These are phyloP conservation scores for Exsudoporus floridanus DNA, from an alignment of 1,284 basidiomycete genomes.

Conservation along the genomic window DNA sequence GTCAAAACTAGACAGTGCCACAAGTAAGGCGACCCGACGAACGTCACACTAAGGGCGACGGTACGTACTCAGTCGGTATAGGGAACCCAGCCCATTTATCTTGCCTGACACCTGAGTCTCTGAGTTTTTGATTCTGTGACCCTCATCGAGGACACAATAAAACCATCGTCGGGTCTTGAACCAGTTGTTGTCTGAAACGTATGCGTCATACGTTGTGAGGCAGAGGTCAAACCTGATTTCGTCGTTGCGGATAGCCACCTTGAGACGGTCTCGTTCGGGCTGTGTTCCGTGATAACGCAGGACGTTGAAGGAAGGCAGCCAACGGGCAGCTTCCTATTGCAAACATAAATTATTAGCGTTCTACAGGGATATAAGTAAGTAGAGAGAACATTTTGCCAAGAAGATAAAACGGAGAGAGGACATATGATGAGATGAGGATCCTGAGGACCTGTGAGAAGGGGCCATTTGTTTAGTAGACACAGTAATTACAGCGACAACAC, in stretches of 20 bases:
- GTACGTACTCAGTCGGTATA: constrained; percentile 49
- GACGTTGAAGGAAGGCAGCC: constrained; percentile 51
- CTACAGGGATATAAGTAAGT: background rate
- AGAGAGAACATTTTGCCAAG: constrained; percentile 47
- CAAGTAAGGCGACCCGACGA: constrained; percentile 4
- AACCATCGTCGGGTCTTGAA: constrained; percentile 56
- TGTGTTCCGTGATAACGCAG: constrained; percentile 52
- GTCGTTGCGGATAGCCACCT: constrained; percentile 34
- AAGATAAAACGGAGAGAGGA: constrained; percentile 58
- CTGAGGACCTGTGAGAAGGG: constrained; percentile 28
- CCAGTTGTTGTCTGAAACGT: constrained; percentile 50
- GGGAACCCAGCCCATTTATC: constrained; percentile 47
- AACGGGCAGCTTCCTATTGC: constrained; percentile 50
- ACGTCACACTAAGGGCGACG: background rate
- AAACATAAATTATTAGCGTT: background rate
- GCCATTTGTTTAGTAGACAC: background rate
- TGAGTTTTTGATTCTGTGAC: constrained; percentile 60
- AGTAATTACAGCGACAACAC: background rate
- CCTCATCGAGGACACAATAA: constrained; percentile 61
- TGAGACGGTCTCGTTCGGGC: constrained; percentile 50
- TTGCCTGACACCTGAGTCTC: constrained; percentile 46
- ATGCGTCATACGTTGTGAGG: constrained; percentile 60
- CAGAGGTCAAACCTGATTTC: constrained; percentile 44
- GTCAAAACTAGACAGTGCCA: constrained; percentile 47
- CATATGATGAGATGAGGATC: constrained; percentile 61